Conservation (phyloP, 495 filamentous ascomycete genomes). For the Penicillium longicatenatum region DNA sequence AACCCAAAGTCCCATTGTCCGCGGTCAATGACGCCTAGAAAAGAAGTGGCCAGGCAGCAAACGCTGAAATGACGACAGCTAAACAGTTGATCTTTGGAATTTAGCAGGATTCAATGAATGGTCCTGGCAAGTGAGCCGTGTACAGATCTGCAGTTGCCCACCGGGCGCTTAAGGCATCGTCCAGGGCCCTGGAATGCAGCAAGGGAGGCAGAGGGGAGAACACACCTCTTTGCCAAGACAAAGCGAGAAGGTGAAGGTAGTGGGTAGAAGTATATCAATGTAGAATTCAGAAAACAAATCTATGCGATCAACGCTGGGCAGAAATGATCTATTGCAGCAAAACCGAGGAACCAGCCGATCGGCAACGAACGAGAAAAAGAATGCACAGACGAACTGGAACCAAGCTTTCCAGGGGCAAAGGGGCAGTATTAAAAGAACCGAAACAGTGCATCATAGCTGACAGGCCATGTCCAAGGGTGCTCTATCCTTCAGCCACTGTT, state of each 20-base stretch:
- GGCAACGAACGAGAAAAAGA: conserved; percentile 2
- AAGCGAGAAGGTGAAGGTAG: not conserved
- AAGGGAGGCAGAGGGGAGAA: conserved; percentile 11
- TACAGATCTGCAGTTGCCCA: conserved; percentile 16
- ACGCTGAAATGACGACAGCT: conserved; percentile 7
- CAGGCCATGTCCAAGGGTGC: conserved; percentile 4
- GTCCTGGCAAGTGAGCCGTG: not conserved
- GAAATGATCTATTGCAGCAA: conserved; percentile 4
- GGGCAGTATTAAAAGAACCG: conserved; percentile 10
- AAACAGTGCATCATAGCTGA: conserved; percentile 7
- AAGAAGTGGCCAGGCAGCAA: not conserved
- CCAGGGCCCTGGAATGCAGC: conserved; percentile 25
- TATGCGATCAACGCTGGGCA: conserved; percentile 8
- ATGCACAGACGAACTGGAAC: conserved; percentile 1
- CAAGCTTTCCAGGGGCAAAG: conserved; percentile 14
- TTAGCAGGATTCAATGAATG: not conserved
- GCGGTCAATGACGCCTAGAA: conserved; percentile 10
- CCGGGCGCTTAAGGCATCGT: conserved; percentile 20
- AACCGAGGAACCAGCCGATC: conserved; percentile 16
- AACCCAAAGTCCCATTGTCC: not conserved
- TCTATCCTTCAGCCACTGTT: conserved; percentile 7
- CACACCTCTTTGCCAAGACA: not conserved
- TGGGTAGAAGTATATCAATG: not conserved
- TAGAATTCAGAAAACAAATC: not conserved
- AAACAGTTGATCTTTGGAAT: conserved; percentile 12